A percentile compares a stretch with the other conserved stretches of the same genome.
Conservation (phyloP, 257 asterid genomes). For the Craterostigma plantagineum region DNA sequence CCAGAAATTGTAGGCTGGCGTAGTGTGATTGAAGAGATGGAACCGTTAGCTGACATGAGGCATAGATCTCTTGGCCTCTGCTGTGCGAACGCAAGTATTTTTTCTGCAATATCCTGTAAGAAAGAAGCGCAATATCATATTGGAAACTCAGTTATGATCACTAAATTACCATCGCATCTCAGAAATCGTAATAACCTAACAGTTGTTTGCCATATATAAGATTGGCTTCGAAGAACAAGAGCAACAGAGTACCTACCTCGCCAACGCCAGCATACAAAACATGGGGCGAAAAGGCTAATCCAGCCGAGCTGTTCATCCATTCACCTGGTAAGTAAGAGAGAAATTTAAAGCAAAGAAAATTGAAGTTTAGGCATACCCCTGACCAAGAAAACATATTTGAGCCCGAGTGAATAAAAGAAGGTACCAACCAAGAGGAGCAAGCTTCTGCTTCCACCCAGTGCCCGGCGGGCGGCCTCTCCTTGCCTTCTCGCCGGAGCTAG, state of each 20-base stretch:
- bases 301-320: conserved; percentile 97
- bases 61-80: conserved; percentile 93
- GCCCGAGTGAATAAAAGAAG: too few relatives aligned
- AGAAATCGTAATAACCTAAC: too few relatives aligned
- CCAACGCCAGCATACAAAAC: conserved; percentile 51
- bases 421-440: conserved; percentile 71
- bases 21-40: conserved; percentile 60
- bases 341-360: too few relatives aligned
- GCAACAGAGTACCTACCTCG: conserved; percentile 46
- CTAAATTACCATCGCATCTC: too few relatives aligned
- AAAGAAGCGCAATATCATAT: too few relatives aligned
- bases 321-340: conserved; percentile 44
- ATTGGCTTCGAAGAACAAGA: too few relatives aligned
- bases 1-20: conserved; percentile 60
- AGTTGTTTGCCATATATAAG: too few relatives aligned
- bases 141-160: too few relatives aligned
- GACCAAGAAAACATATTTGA: too few relatives aligned
- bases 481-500: conserved; percentile 34
- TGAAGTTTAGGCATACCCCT: too few relatives aligned
- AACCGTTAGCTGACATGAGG: conserved; percentile 70
- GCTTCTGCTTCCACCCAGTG: conserved; percentile 91
- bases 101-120: conserved; percentile 90
- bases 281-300: conserved; percentile 91
- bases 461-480: conserved; percentile 85
- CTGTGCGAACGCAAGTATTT: conserved; percentile 77